Evolutionary conservation across 495 filamentous ascomycete genomes (phyloP).

Genomic region (Trypethelium eluteriae): DNA sequence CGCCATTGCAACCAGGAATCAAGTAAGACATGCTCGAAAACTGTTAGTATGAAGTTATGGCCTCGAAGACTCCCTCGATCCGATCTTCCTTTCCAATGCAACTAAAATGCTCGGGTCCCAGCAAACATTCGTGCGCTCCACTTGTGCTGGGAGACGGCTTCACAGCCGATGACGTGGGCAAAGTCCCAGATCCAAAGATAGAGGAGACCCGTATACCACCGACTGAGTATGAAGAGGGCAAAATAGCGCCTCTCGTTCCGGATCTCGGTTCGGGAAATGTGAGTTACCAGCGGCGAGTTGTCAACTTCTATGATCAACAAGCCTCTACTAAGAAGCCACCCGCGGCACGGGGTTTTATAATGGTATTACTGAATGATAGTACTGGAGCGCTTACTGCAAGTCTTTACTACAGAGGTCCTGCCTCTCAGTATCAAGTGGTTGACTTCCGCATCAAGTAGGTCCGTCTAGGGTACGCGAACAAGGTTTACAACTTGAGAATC

Average conservation of each 20-base stretch:
- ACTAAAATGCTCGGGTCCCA: background rate
- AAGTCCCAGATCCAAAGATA: slow-evolving; percentile 33
- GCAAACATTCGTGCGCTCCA: background rate
- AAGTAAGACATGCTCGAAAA: background rate
- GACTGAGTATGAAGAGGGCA: slow-evolving; percentile 40
- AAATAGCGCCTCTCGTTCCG: background rate
- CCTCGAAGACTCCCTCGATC: background rate
- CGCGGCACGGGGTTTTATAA: background rate
- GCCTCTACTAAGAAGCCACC: background rate
- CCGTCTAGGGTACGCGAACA: background rate
- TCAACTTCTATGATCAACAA: background rate
- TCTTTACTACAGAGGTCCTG: background rate
- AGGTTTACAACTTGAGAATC: background rate
- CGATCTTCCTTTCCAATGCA: background rate
- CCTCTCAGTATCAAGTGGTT: too few relatives aligned
- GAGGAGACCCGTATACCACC: slow-evolving; percentile 44
- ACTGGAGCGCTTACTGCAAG: background rate
- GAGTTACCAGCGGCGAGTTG: background rate
- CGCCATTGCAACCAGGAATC: too few relatives aligned
- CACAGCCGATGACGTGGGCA: slow-evolving; percentile 41
- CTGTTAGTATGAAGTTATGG: background rate
- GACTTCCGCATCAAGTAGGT: background rate
- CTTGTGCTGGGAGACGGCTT: slow-evolving; percentile 41
- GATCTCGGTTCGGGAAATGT: background rate
- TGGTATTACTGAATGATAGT: background rate